These are phyloP conservation scores for Crithidia bombi DNA, from an alignment of 208 protist genomes.

Conservation along the genomic window DNA sequence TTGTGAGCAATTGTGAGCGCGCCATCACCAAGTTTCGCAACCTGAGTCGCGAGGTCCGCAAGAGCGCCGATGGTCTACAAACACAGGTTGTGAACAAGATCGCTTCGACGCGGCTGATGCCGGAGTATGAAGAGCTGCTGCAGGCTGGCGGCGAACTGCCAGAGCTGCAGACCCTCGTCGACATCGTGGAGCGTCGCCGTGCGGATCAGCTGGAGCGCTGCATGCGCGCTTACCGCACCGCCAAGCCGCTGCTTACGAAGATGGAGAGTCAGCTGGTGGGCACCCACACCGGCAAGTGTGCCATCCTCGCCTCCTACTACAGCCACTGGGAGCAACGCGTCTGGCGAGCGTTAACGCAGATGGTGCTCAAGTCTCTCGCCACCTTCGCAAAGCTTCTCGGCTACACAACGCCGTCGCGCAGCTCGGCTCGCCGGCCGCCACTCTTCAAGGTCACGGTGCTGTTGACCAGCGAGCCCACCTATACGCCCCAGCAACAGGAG, in stretches of 20 bases:
- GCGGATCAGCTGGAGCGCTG: conserved; percentile 83
- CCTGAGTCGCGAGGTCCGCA: conserved; percentile 95
- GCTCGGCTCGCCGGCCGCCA: conserved; percentile 48
- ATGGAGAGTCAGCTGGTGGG: conserved; percentile 95
- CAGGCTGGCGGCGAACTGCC: conserved; percentile 87
- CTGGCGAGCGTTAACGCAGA: conserved; percentile 92
- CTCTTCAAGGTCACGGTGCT: conserved; percentile 95
- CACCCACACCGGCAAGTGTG: conserved; percentile 92
- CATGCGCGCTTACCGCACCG: conserved; percentile 93
- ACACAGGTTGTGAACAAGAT: conserved; percentile 93
- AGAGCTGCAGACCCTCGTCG: conserved; percentile 92
- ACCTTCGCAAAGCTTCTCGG: conserved; percentile 90
- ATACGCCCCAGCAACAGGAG: conserved; percentile 93
- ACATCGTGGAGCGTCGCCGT: conserved; percentile 90
- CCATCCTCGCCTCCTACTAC: conserved; percentile 95
- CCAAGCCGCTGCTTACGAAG: conserved; percentile 95
- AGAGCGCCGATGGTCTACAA: conserved; percentile 94
- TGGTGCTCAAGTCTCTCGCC: conserved; percentile 90
- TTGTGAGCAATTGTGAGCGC: conserved; percentile 91
- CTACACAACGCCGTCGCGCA: conserved; percentile 56
- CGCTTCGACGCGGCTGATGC: conserved; percentile 82
- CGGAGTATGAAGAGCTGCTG: conserved; percentile 77
- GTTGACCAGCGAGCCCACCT: conserved; percentile 92
- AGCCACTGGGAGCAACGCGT: conserved; percentile 96
- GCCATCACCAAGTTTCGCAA: conserved; percentile 97